Evolutionary conservation across 2,329 filamentous ascomycete species (phyloP).

Genomic region (Trichoderma afroharzianum): DNA sequence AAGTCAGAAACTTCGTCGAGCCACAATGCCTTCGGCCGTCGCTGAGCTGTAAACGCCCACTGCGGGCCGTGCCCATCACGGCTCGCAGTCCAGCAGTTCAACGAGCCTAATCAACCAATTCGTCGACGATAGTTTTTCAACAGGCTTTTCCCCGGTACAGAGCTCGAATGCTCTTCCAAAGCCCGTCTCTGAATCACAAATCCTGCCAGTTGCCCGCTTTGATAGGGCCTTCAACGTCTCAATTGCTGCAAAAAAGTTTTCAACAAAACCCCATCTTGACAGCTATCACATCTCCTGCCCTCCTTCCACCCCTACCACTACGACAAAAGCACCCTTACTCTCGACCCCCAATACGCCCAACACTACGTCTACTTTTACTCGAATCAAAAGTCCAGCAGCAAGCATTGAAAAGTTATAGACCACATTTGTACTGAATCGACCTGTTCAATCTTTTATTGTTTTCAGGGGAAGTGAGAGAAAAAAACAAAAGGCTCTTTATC

Average conservation of each 20-base stretch:
- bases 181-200: constrained; percentile 38
- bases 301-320: background rate
- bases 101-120: constrained; percentile 55
- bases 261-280: background rate
- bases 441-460: background rate
- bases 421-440: background rate
- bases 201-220: constrained; percentile 29
- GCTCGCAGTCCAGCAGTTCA: constrained; percentile 85
- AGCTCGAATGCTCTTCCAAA: constrained; percentile 34
- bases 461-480: background rate
- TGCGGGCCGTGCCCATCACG: constrained; percentile 60
- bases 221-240: constrained; percentile 25
- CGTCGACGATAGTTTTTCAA: constrained; percentile 64
- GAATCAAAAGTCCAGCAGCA: background rate
- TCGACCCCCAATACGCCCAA: background rate
- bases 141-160: constrained; percentile 50
- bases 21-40: constrained; percentile 69
- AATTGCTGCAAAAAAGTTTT: constrained; percentile 15
- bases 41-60: constrained; percentile 90
- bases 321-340: background rate
- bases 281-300: background rate
- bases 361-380: background rate
- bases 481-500: background rate
- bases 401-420: background rate
- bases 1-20: constrained; percentile 63